phyloP scores from a whole-genome alignment of 2,329 filamentous ascomycete species.

The Hypoxylon sp. region DNA sequence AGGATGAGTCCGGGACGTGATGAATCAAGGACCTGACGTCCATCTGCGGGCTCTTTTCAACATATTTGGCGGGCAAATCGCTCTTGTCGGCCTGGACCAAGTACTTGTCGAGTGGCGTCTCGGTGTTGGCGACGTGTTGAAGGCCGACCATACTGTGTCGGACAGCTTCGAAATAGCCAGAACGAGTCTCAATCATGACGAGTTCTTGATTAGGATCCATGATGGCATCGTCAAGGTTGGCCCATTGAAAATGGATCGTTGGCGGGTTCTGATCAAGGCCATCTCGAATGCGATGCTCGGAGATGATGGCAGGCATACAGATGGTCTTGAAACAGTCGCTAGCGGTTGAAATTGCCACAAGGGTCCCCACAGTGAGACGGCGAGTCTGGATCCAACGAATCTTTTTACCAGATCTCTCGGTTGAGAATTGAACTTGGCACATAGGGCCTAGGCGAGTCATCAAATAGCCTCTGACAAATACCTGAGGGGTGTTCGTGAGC shows the following conservation, averaged over 20 bases:
- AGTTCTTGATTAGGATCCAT: conserved; percentile 79
- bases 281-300: conserved; percentile 74
- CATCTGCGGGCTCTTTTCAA: conserved; percentile 53
- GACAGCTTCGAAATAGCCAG: conserved; percentile 82
- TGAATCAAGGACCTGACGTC: conserved; percentile 56
- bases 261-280: conserved; percentile 77
- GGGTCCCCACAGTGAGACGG: conserved; percentile 66
- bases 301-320: conserved; percentile 80
- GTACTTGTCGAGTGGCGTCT: conserved; percentile 74
- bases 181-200: conserved; percentile 83
- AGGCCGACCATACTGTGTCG: conserved; percentile 81
- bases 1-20: conserved; percentile 46
- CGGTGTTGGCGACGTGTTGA: conserved; percentile 68
- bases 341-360: conserved; percentile 68
- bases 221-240: conserved; percentile 68
- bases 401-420: conserved; percentile 72
- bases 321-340: conserved; percentile 74
- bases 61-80: conserved; percentile 53
- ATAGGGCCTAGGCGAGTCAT: conserved; percentile 75
- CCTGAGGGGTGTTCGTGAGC: conserved; percentile 61
- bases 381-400: conserved; percentile 75
- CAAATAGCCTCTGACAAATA: conserved; percentile 75
- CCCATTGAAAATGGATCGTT: conserved; percentile 82
- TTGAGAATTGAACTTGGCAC: conserved; percentile 79
- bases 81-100: conserved; percentile 64